phyloP scores from a whole-genome alignment of 495 filamentous ascomycete genomes.

The Penicillium odoratum region DNA sequence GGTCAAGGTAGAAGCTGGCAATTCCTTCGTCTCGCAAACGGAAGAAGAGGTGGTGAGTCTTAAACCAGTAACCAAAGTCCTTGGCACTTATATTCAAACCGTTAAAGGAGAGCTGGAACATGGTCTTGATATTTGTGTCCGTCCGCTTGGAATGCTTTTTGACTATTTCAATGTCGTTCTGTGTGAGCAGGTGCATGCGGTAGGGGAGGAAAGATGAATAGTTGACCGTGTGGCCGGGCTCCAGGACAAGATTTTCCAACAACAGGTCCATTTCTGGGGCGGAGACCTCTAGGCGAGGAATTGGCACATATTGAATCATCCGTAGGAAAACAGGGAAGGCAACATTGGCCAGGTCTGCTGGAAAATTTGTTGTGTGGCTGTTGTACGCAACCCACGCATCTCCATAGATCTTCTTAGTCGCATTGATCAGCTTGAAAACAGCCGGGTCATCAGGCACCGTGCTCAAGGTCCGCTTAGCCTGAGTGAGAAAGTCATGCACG shows the following conservation, averaged over 20 bases:
- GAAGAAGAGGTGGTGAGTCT: slow-evolving; percentile 64
- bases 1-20: slow-evolving; percentile 79
- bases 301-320: slow-evolving; percentile 80
- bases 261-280: slow-evolving; percentile 82
- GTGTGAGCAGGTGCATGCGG: slow-evolving; percentile 74
- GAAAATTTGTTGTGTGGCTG: slow-evolving; percentile 63
- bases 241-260: slow-evolving; percentile 85
- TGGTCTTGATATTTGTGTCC: slow-evolving; percentile 61
- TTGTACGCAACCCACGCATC: slow-evolving; percentile 62
- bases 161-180: slow-evolving; percentile 81
- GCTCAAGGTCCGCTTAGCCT: slow-evolving; percentile 64
- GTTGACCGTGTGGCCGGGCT: slow-evolving; percentile 84
- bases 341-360: slow-evolving; percentile 71
- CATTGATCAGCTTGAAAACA: slow-evolving; percentile 64
- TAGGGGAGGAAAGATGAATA: slow-evolving; percentile 87
- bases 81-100: slow-evolving; percentile 80
- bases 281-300: slow-evolving; percentile 81
- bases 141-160: slow-evolving; percentile 74
- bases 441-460: slow-evolving; percentile 69
- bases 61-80: slow-evolving; percentile 80
- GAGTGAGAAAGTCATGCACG: slow-evolving; percentile 68
- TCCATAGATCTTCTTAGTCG: slow-evolving; percentile 60
- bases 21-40: slow-evolving; percentile 78
- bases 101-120: slow-evolving; percentile 72
- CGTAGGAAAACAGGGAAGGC: slow-evolving; percentile 78